These are phyloP conservation scores for Gentiana macrophylla DNA, from an alignment of 257 asterid genomes.

Conservation along the genomic window DNA sequence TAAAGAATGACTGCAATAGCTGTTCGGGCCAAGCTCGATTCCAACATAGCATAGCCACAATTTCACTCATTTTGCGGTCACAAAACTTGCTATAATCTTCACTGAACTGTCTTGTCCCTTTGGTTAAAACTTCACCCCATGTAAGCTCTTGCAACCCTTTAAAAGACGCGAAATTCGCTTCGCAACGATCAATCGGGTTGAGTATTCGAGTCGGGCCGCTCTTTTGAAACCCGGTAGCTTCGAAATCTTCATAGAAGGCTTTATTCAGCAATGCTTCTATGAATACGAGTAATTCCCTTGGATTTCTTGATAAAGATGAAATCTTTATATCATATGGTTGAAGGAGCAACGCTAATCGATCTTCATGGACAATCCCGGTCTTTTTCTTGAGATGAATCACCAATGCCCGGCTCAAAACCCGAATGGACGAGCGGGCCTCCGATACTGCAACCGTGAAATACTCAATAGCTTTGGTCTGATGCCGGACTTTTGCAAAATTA, in stretches of 20 bases:
- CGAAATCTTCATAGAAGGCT: constrained; percentile 74
- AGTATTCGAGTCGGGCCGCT: constrained; percentile 30
- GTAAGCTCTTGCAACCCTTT: constrained; percentile 47
- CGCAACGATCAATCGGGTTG: constrained; percentile 78
- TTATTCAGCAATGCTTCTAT: constrained; percentile 68
- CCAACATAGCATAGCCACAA: constrained; percentile 90
- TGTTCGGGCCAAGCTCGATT: constrained; percentile 96
- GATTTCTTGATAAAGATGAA: constrained; percentile 51
- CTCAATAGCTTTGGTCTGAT: constrained; percentile 48
- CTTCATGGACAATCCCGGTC: constrained; percentile 45
- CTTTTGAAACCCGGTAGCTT: constrained; percentile 50
- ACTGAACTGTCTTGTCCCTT: constrained; percentile 75
- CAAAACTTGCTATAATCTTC: constrained; percentile 90
- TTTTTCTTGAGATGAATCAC: constrained; percentile 45
- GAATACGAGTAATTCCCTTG: constrained; percentile 45
- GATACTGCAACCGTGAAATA: constrained; percentile 65
- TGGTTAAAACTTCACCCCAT: constrained; percentile 81
- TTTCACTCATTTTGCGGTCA: constrained; percentile 90
- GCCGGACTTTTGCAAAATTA: constrained; percentile 34
- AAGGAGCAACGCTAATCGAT: constrained; percentile 49
- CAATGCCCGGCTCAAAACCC: constrained; percentile 50
- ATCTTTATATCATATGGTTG: constrained; percentile 74
- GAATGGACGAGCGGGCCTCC: constrained; percentile 56
- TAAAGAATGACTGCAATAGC: constrained; percentile 71
- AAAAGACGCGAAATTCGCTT: constrained; percentile 55